These are phyloP conservation scores for Kalaharituber pfeilii DNA, from an alignment of 2,329 filamentous ascomycete species.

Conservation along the genomic window DNA sequence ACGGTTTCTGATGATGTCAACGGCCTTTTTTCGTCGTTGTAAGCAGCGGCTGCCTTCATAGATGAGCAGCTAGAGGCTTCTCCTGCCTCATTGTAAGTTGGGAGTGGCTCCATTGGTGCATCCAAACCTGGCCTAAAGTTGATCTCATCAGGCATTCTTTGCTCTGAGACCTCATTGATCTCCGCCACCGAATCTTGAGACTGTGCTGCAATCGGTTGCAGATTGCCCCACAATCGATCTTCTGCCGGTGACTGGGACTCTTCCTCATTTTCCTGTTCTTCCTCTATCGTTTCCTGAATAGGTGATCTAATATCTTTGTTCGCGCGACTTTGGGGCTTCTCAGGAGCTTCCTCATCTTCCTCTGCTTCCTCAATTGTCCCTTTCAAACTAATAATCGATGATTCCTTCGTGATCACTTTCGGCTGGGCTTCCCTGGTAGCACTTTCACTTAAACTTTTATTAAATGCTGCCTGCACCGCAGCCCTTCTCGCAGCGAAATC, in stretches of 20 bases:
- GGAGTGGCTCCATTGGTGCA: neutral
- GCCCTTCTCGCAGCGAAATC: slow-evolving; percentile 71
- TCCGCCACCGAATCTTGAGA: no score
- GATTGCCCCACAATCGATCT: no score
- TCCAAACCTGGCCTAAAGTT: no score
- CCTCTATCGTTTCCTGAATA: slow-evolving; percentile 4
- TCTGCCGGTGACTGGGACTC: no score
- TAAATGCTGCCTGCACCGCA: slow-evolving; percentile 70
- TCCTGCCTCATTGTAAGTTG: neutral
- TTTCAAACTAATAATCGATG: slow-evolving; percentile 31
- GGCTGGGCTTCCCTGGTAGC: slow-evolving; percentile 36
- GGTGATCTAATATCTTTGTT: neutral
- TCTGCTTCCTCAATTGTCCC: slow-evolving; percentile 29
- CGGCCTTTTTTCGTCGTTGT: neutral
- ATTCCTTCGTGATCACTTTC: slow-evolving; percentile 35
- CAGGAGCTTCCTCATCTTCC: neutral
- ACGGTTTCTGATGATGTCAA: no score
- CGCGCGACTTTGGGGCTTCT: slow-evolving; percentile 9
- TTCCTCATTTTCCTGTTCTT: slow-evolving; percentile 16
- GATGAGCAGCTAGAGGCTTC: neutral
- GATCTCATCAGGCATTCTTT: no score
- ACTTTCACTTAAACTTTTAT: slow-evolving; percentile 59
- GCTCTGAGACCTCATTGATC: no score
- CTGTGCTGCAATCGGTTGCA: no score
- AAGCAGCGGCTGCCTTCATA: neutral